Conservation (phyloP, 768 basidiomycete genomes). For the Tulasnella sp. region DNA sequence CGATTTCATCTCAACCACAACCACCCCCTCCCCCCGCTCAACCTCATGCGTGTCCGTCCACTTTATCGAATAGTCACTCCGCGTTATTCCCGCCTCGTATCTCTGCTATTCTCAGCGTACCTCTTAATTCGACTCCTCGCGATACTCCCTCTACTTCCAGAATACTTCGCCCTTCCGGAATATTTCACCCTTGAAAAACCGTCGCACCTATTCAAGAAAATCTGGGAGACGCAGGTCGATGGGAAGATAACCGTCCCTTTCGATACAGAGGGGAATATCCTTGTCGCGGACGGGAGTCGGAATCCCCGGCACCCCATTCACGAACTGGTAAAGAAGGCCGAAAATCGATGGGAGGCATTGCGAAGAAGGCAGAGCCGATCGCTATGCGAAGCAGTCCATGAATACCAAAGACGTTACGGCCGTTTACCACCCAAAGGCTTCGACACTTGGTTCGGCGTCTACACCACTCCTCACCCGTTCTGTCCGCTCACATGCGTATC, state of each 20-base stretch:
- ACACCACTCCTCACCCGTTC: background rate
- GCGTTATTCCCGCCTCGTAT: background rate
- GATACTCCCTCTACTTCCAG: background rate
- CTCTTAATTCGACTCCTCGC: background rate
- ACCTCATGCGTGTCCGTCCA: too few species aligned
- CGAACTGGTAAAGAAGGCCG: conserved; percentile 70
- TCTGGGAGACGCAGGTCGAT: background rate
- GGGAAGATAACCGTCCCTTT: conserved; percentile 4
- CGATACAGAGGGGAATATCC: background rate
- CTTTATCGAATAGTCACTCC: background rate
- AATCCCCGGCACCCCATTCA: conserved; percentile 61
- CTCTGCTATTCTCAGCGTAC: background rate
- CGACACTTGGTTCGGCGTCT: conserved; percentile 31
- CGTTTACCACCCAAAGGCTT: conserved; percentile 34
- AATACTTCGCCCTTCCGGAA: background rate
- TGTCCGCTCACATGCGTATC: background rate
- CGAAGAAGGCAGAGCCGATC: conserved; percentile 39
- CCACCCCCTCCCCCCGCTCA: too few species aligned
- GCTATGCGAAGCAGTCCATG: conserved; percentile 29
- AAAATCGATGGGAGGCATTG: conserved; percentile 49
- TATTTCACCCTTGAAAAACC: background rate
- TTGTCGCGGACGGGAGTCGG: conserved; percentile 13
- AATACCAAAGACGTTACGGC: conserved; percentile 30
- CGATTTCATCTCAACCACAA: too few species aligned
- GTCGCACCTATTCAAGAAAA: background rate